Evolutionary conservation across 306 rosid species (phyloP).

Genomic region (Sindora glabra): DNA sequence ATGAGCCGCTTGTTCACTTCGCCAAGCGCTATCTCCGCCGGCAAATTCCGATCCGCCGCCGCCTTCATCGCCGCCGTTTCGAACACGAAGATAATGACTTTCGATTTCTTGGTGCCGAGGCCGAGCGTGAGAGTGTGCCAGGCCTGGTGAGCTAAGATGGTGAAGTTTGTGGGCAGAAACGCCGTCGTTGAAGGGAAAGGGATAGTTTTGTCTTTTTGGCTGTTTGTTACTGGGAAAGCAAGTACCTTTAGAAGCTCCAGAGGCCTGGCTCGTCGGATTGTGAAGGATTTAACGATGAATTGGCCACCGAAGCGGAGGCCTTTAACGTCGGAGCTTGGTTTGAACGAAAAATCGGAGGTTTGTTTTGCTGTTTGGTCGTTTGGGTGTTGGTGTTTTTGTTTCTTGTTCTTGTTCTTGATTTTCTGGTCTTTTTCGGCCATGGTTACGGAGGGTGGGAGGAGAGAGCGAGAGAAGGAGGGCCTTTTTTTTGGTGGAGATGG

Average conservation of each 20-base stretch:
- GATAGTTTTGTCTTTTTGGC: background rate
- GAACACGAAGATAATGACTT: conserved; percentile 72
- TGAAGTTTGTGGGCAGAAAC: conserved; percentile 86
- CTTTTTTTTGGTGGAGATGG: background rate
- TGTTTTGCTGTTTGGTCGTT: conserved; percentile 62
- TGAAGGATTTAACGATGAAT: conserved; percentile 89
- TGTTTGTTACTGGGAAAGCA: conserved; percentile 45
- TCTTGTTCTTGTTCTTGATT: conserved; percentile 57
- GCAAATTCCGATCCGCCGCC: conserved; percentile 60
- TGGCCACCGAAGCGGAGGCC: conserved; percentile 94
- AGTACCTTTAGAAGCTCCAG: conserved; percentile 66
- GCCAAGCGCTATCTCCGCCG: conserved; percentile 75
- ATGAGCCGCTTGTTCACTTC: conserved; percentile 78
- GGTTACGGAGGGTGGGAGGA: conserved; percentile 14
- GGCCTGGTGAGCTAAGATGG: conserved; percentile 91
- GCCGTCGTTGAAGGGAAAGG: conserved; percentile 86
- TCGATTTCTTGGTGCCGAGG: conserved; percentile 85
- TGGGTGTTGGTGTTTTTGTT: conserved; percentile 86
- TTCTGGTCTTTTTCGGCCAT: conserved; percentile 61
- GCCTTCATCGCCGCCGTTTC: conserved; percentile 59
- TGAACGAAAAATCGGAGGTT: conserved; percentile 83
- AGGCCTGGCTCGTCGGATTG: conserved; percentile 75
- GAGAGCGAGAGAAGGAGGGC: background rate
- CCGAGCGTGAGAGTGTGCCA: conserved; percentile 96
- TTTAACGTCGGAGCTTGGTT: conserved; percentile 74